These are phyloP conservation scores for Rhodotorula babjevae DNA, from an alignment of 768 basidiomycete genomes.

Conservation along the genomic window DNA sequence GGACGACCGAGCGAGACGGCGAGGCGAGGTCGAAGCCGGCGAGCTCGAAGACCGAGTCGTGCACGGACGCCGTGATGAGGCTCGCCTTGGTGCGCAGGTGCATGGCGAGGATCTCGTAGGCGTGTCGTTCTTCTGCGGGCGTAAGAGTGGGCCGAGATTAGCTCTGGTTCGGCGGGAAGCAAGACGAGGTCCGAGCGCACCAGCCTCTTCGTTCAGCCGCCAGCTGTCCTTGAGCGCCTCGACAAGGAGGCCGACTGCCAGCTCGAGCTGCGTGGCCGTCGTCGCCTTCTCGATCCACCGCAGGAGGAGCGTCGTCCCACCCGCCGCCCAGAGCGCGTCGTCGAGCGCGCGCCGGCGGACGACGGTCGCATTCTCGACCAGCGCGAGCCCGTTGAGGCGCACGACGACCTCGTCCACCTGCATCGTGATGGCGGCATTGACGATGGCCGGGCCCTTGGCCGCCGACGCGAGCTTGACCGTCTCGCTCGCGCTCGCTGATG, in stretches of 20 bases:
- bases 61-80: constrained; percentile 71
- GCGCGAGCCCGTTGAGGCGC: constrained; percentile 8
- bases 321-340: constrained; percentile 71
- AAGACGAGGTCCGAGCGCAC: constrained; percentile 56
- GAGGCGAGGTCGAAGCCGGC: constrained; percentile 75
- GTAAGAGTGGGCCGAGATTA: neutral
- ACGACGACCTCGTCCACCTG: constrained; percentile 3
- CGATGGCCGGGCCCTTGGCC: neutral
- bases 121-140: constrained; percentile 51
- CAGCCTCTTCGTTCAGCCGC: constrained; percentile 94
- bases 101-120: constrained; percentile 77
- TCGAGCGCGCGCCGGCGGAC: constrained; percentile 55
- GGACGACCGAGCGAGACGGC: constrained; percentile 74
- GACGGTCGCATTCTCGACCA: neutral
- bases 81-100: constrained; percentile 67
- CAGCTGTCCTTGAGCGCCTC: constrained; percentile 78
- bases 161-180: neutral
- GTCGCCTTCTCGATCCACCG: constrained; percentile 70
- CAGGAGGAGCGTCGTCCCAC: constrained; percentile 70
- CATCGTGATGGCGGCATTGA: constrained; percentile 8
- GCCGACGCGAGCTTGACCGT: neutral
- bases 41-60: constrained; percentile 79
- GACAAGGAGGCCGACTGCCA: constrained; percentile 62
- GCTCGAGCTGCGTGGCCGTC: constrained; percentile 49
- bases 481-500: neutral